Evolutionary conservation across 2,329 filamentous ascomycete genomes (phyloP).

Genomic region (Fusarium mangiferae): DNA sequence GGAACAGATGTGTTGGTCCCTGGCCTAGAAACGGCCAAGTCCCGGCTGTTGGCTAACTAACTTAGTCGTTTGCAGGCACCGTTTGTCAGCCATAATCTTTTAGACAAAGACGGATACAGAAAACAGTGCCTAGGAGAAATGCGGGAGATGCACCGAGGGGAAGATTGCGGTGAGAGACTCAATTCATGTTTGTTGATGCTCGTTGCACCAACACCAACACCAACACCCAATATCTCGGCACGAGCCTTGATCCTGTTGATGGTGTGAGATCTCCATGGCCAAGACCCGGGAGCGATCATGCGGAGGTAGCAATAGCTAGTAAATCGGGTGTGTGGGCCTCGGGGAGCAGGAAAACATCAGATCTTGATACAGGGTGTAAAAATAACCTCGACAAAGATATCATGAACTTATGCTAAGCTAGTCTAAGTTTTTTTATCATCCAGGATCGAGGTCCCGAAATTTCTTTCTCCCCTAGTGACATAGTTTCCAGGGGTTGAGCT

Average conservation of each 20-base stretch:
- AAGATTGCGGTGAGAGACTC: neutral
- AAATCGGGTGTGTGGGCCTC: neutral
- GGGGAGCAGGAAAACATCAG: neutral
- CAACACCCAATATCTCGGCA: neutral
- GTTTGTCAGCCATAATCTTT: neutral
- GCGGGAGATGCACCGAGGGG: constrained; percentile 14
- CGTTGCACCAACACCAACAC: neutral
- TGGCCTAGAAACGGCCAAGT: neutral
- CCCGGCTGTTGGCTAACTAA: neutral
- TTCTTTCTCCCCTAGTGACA: too few species aligned
- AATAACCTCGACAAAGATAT: rapidly evolving
- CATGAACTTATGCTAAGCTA: too few species aligned
- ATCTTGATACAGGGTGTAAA: neutral
- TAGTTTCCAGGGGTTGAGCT: neutral
- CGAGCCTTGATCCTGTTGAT: neutral
- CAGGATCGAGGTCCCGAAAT: too few species aligned
- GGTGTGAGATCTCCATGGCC: neutral
- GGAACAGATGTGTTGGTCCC: neutral
- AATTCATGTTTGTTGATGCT: neutral
- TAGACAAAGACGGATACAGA: neutral
- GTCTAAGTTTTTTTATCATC: neutral
- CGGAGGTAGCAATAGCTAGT: neutral
- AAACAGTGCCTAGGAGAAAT: neutral
- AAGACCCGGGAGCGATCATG: constrained; percentile 19
- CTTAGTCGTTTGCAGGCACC: neutral